A percentile compares a stretch with the other conserved stretches of the same genome.
Evolutionary conservation across 116 monocot species (phyloP).

Genomic region (Thalassia testudinum): DNA sequence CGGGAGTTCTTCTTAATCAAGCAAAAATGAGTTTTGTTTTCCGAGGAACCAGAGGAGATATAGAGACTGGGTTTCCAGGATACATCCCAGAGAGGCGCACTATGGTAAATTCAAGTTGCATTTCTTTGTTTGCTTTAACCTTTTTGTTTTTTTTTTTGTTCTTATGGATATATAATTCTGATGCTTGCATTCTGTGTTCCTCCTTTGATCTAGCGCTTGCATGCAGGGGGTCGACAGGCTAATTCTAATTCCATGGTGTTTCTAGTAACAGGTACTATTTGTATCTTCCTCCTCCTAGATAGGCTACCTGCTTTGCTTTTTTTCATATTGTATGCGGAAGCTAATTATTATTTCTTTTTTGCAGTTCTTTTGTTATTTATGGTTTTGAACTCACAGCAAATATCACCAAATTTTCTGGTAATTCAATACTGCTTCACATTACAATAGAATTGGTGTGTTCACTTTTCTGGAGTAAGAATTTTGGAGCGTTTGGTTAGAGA

Average conservation of each 20-base stretch:
- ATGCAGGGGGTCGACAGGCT: conserved; percentile 44
- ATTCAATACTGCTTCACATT: neutral
- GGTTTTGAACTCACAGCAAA: conserved; percentile 89
- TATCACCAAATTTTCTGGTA: conserved; percentile 94
- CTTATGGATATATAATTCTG: neutral
- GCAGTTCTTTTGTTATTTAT: conserved; percentile 61
- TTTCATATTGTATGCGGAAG: neutral
- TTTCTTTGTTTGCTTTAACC: too few relatives aligned
- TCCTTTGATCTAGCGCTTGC: conserved; percentile 31
- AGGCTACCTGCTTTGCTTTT: neutral
- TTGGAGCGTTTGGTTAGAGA: too few relatives aligned
- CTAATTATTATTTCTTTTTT: neutral
- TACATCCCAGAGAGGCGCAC: conserved; percentile 66
- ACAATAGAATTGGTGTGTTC: too few relatives aligned
- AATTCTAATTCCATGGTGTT: conserved; percentile 83
- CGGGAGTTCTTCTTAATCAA: neutral
- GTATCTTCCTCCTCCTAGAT: neutral
- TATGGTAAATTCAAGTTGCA: conserved; percentile 19
- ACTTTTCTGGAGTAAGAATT: too few relatives aligned
- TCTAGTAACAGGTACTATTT: conserved; percentile 63
- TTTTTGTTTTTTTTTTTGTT: neutral
- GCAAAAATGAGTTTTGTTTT: conserved; percentile 76
- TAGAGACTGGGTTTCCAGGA: conserved; percentile 58
- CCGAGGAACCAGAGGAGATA: conserved; percentile 58
- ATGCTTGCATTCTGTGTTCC: neutral